Conservation (phyloP, 78 protist species). For the Dictyostelium brefeldianum region DNA sequence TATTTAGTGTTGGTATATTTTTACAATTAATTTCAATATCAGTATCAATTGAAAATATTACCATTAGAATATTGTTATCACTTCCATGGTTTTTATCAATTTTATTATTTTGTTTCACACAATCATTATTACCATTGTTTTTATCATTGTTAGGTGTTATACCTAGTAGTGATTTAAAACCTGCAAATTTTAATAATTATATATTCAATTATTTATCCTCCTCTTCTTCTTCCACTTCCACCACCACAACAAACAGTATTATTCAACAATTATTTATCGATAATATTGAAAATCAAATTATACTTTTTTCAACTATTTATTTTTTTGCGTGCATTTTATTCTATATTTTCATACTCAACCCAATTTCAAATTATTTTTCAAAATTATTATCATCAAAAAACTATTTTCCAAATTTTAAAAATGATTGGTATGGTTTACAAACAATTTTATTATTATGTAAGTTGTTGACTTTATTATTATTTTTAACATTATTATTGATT, state of each 20-base stretch:
- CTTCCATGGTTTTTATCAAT: conserved; percentile 47
- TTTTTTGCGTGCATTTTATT: conserved; percentile 13
- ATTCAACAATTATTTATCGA: not conserved
- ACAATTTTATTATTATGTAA: conserved; percentile 44
- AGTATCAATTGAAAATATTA: not conserved
- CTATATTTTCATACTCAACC: conserved; percentile 15
- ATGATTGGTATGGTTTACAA: conserved; percentile 43
- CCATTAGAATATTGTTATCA: not conserved
- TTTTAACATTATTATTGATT: not conserved
- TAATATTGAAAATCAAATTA: conserved; percentile 53
- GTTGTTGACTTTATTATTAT: not conserved
- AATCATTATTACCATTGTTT: conserved; percentile 33
- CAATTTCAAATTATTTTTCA: conserved; percentile 1
- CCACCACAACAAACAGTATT: too few relatives aligned
- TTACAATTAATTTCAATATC: not conserved
- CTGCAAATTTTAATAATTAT: not conserved
- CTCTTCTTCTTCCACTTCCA: too few relatives aligned
- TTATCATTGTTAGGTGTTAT: conserved; percentile 12
- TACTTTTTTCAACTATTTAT: conserved; percentile 4
- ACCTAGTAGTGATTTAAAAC: conserved; percentile 47
- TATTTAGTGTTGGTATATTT: conserved; percentile 6
- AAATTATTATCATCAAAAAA: not conserved
- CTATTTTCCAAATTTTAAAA: not conserved
- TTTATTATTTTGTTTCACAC: not conserved
- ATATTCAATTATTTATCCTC: too few relatives aligned